Conservation (phyloP, 805 yeast species). For the Lachancea fermentati region DNA sequence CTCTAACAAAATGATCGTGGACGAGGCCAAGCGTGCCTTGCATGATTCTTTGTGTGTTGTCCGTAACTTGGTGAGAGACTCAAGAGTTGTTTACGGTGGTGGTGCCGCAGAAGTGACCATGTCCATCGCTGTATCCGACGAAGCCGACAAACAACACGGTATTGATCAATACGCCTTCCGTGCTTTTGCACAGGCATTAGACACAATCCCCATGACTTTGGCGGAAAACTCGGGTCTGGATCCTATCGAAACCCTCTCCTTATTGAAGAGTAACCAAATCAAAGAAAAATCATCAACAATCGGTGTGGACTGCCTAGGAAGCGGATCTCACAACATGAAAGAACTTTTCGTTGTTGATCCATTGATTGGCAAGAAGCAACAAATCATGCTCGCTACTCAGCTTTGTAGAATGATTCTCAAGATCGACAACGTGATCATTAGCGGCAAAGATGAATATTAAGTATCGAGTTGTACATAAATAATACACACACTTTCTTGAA, state of each 20-base stretch:
- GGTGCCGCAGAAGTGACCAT: slow-evolving; percentile 97
- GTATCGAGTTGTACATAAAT: background rate
- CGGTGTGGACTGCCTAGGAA: slow-evolving; percentile 93
- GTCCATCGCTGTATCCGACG: slow-evolving; percentile 84
- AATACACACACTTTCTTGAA: background rate
- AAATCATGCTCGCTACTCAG: slow-evolving; percentile 91
- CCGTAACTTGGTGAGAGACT: slow-evolving; percentile 87
- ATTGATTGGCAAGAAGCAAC: slow-evolving; percentile 94
- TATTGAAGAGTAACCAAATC: slow-evolving; percentile 78
- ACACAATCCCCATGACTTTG: slow-evolving; percentile 85
- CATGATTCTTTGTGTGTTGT: slow-evolving; percentile 98
- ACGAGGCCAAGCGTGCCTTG: slow-evolving; percentile 92
- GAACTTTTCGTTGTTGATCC: slow-evolving; percentile 95
- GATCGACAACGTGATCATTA: slow-evolving; percentile 92
- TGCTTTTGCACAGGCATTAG: slow-evolving; percentile 88
- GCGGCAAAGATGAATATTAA: slow-evolving; percentile 71
- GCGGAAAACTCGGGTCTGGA: slow-evolving; percentile 97
- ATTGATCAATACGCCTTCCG: slow-evolving; percentile 98
- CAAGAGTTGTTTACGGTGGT: slow-evolving; percentile 97
- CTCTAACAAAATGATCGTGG: slow-evolving; percentile 95
- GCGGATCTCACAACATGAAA: slow-evolving; percentile 87
- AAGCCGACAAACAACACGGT: slow-evolving; percentile 89
- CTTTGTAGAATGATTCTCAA: slow-evolving; percentile 95
- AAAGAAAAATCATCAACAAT: slow-evolving; percentile 61
- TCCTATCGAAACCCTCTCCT: slow-evolving; percentile 85